Percentiles rank a stretch among this genome's conserved stretches.
These are phyloP conservation scores for Bjerkandera adusta DNA, from an alignment of 1,284 basidiomycete species.

Conservation along the genomic window DNA sequence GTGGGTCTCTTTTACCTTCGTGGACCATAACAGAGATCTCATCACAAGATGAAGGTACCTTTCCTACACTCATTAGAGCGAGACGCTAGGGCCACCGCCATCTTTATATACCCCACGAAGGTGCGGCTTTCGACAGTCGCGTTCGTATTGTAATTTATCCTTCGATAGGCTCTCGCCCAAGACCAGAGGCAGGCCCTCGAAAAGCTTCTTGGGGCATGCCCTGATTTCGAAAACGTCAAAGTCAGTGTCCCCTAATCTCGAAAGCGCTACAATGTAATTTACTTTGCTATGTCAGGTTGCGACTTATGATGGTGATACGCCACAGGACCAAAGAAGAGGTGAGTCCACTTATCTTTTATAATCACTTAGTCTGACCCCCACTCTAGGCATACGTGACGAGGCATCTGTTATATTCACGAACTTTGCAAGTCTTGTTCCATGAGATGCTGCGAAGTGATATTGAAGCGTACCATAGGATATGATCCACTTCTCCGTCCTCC, in stretches of 20 bases:
- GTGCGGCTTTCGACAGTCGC: constrained; percentile 39
- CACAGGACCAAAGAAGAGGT: constrained; percentile 62
- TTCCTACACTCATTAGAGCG: constrained; percentile 68
- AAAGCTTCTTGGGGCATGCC: constrained; percentile 61
- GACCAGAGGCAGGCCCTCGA: constrained; percentile 77
- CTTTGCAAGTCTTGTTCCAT: constrained; percentile 51
- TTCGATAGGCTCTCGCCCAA: constrained; percentile 77
- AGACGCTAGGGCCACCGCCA: constrained; percentile 63
- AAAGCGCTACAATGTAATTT: no score
- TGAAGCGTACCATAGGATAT: constrained; percentile 59
- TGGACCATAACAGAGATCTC: not conserved
- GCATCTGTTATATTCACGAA: constrained; percentile 77
- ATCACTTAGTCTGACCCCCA: not conserved
- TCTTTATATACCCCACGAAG: constrained; percentile 92
- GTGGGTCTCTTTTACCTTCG: constrained; percentile 31
- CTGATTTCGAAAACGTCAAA: constrained; percentile 60
- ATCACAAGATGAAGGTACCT: constrained; percentile 57
- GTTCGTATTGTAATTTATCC: constrained; percentile 1
- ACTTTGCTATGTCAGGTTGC: constrained; percentile 52
- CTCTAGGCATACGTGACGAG: constrained; percentile 57
- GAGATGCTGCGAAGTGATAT: not conserved
- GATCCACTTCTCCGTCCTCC: constrained; percentile 84
- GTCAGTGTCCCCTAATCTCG: constrained; percentile 39
- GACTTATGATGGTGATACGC: constrained; percentile 90
- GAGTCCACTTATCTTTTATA: constrained; percentile 12